Base-by-base conservation (phyloP, 805 yeast genomes). In the Saturnispora dispora region DNA sequence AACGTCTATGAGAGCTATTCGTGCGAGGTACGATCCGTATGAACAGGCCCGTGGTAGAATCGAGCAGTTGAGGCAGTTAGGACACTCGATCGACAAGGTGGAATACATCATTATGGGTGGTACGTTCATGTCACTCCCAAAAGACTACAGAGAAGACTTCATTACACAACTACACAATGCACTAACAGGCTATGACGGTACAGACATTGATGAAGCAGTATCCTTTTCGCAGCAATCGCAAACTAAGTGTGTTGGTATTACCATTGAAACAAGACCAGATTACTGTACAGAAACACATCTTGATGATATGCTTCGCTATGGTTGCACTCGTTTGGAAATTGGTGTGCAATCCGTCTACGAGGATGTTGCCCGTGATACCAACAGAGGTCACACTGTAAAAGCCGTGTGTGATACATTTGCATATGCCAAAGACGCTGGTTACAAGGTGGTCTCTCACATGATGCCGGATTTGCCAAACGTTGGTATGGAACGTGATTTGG, bases 381-480 rank as follows among this genome's bases (percentile, higher is more conserved):
- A 93, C 66, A 81, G 99, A 69, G 99, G 99, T 3, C 99, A 93
- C 63, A 93, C 99, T 0, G 99, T 93, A 22, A 85, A 83, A 65
- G 82, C 98, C 2, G 99, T 93, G 9, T 87, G 96, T 68, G 95
- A 91, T 63, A 93, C 98, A 0, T 93, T 93, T 72, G 87, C 88
- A 1, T 80, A 85, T 45, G 95, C 98, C n/a, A 93, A 93, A 65
- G 99, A 93, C 68, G 91, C 99, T 1, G 99, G 99, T 13, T 93
- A 90, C 69, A 93, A 93, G 66, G 96, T 93, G 50, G 99, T 93
- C 23, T 83, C 95, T 57, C 99, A 93, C 71, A 93, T 93, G 99
- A 93, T 93, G 99, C 99, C 99, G 15, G 99, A 93, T 73, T 75
- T 93, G 61, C 99, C 99, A 17, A 93, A 93, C 63, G 97, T 93